Base-by-base conservation (phyloP, 139 green algal species). In the Eudorina sp. region DNA sequence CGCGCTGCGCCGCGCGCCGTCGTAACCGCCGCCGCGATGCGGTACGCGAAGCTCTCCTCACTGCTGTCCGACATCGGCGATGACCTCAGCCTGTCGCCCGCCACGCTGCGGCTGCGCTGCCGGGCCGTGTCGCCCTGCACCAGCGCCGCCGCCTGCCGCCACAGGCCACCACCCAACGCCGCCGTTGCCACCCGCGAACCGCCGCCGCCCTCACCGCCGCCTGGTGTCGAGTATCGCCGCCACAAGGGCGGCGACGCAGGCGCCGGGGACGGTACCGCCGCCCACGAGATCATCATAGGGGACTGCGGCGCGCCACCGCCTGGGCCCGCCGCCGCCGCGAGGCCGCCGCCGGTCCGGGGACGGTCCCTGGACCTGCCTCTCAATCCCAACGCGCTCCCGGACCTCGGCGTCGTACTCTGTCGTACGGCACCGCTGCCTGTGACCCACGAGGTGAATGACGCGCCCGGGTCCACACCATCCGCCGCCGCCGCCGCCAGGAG, bases 11-110 rank as follows among this genome's bases (percentile, higher is more conserved):
- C 55, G 66, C 66, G 34, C 31, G 31, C 16, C 27, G 62, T 72
- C 11, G 31, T 34, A 29, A 34, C 23, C 21, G 66, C 66, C 16
- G 3, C 18, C 14, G 66, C 31, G 4, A 75, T 6, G 16, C 31
- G 66, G 19, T 46, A 25, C 6, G 36, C 66, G 31, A 75, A 75
- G 6, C 36, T 46, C 34, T 75, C 66, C 66, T 75, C 66, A 25
- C 66, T 75, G 38, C 66, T 75, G 66, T 75, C 66, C 6, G 66
- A 75, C n/a, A 75, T 25, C 51, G 66, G 62, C 62, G 16, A 16
- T 72, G 62, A 29, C 62, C 11, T n/a, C n/a, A n/a, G n/a, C n/a
- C 19, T 72, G 62, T 34, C 62, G 62, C 21, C 3, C 62, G 21
- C 48, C 11, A 55, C 11, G 48, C 48, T 13, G 48, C 9, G 48